Conservation (phyloP, 495 filamentous ascomycete genomes). For the Amorphotheca resinae region DNA sequence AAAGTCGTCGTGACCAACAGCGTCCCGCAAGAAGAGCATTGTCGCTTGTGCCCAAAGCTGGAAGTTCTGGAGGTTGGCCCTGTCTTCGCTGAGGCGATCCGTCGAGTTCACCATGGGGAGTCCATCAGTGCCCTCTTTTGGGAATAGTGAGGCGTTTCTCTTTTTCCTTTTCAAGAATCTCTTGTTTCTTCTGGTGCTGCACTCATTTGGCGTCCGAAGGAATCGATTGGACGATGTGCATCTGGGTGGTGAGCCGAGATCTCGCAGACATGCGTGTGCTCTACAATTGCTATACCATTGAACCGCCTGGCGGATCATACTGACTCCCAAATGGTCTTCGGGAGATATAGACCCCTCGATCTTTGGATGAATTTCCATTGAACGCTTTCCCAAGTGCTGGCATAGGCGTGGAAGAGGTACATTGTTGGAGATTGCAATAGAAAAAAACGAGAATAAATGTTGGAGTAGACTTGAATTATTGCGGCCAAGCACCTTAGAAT, state of each 20-base stretch:
- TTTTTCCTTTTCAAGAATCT: slow-evolving; percentile 4
- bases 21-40: slow-evolving; percentile 77
- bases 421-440: background rate
- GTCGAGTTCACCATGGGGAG: slow-evolving; percentile 93
- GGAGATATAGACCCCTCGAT: slow-evolving; percentile 14
- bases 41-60: slow-evolving; percentile 64
- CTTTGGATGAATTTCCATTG: slow-evolving; percentile 12
- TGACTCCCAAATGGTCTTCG: slow-evolving; percentile 11
- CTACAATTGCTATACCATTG: slow-evolving; percentile 22
- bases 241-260: slow-evolving; percentile 7
- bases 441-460: background rate
- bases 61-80: slow-evolving; percentile 85
- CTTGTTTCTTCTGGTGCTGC: slow-evolving; percentile 14
- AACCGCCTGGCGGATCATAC: slow-evolving; percentile 14
- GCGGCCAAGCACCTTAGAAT: too few relatives aligned
- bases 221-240: background rate
- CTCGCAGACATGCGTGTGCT: slow-evolving; percentile 7
- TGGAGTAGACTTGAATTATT: background rate
- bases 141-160: slow-evolving; percentile 41
- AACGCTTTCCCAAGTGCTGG: slow-evolving; percentile 25
- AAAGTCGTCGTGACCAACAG: slow-evolving; percentile 90
- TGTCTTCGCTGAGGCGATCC: slow-evolving; percentile 95
- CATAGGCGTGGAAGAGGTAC: slow-evolving; percentile 8
- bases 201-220: background rate
- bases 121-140: slow-evolving; percentile 96